These are phyloP conservation scores for Colletotrichum sp. DNA, from an alignment of 2,329 filamentous ascomycete genomes.

Conservation along the genomic window DNA sequence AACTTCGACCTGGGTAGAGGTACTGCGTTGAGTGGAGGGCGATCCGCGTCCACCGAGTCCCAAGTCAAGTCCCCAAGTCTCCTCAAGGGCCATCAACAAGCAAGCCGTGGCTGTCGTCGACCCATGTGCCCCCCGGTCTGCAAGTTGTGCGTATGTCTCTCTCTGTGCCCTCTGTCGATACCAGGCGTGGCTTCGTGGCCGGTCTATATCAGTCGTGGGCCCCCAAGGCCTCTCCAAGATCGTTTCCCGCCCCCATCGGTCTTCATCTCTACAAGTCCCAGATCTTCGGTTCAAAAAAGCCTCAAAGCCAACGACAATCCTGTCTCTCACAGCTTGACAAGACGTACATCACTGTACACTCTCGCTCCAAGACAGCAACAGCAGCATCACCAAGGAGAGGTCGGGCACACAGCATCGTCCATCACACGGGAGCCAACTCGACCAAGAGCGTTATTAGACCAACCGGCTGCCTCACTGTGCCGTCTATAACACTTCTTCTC, in stretches of 20 bases:
- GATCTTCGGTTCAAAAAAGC: not conserved
- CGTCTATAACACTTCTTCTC: not conserved
- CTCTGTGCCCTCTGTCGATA: not conserved
- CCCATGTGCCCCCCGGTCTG: constrained; percentile 11
- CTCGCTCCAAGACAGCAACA: not conserved
- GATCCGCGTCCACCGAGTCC: constrained; percentile 15
- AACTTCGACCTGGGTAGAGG: not conserved
- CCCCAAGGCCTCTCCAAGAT: constrained; percentile 15
- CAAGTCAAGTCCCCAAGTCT: not conserved
- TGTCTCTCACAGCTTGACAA: not conserved
- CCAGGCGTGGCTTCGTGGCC: constrained; percentile 7
- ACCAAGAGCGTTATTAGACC: not conserved
- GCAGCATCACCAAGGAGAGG: not conserved
- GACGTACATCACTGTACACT: not conserved
- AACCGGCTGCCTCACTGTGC: not conserved
- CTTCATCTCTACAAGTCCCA: constrained; percentile 7
- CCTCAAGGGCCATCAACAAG: constrained; percentile 2
- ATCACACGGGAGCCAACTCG: not conserved
- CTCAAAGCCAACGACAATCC: not conserved
- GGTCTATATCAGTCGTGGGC: constrained; percentile 24
- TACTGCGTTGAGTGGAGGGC: not conserved
- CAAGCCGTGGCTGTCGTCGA: constrained; percentile 1
- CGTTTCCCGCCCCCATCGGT: constrained; percentile 20
- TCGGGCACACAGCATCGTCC: not conserved
- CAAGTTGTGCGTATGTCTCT: constrained; percentile 6